A percentile compares a stretch with the other conserved stretches of the same genome.
Conservation (phyloP, 768 basidiomycete species). For the Mycena capillaripes region DNA sequence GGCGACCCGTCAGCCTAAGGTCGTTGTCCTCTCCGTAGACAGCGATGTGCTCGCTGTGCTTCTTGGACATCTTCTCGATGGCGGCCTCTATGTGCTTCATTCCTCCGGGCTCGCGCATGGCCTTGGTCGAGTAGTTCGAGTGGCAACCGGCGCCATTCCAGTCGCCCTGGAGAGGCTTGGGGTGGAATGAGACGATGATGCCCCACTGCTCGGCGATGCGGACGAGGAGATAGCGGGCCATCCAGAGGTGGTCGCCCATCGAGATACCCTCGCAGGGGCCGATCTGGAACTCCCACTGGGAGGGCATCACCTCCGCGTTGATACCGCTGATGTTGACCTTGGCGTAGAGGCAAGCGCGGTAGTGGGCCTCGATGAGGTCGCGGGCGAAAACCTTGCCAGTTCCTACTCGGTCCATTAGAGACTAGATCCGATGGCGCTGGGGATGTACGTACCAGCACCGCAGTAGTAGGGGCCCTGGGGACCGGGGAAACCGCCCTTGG, state of each 20-base stretch:
- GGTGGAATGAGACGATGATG: slow-evolving; percentile 99
- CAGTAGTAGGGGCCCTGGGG: slow-evolving; percentile 99
- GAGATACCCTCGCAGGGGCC: slow-evolving; percentile 98
- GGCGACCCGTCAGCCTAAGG: slow-evolving; percentile 92
- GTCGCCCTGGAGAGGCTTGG: slow-evolving; percentile 96
- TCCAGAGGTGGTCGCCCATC: slow-evolving; percentile 99
- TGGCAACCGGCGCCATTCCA: slow-evolving; percentile 99
- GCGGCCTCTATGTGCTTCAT: slow-evolving; percentile 93
- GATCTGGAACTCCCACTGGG: slow-evolving; percentile 99
- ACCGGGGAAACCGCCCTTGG: slow-evolving; percentile 99
- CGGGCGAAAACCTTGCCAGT: slow-evolving; percentile 98
- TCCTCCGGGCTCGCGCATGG: slow-evolving; percentile 95
- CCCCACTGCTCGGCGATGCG: slow-evolving; percentile 99
- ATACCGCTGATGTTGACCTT: slow-evolving; percentile 99
- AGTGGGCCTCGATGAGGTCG: slow-evolving; percentile 99
- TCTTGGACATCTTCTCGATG: slow-evolving; percentile 92
- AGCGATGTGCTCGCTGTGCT: slow-evolving; percentile 95
- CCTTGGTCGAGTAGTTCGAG: slow-evolving; percentile 96
- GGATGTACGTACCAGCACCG: slow-evolving; percentile 84
- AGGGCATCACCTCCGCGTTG: slow-evolving; percentile 99
- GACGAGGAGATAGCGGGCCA: slow-evolving; percentile 96
- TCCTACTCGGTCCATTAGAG: slow-evolving; percentile 61
- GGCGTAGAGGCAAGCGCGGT: slow-evolving; percentile 94
- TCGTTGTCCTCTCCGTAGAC: slow-evolving; percentile 99
- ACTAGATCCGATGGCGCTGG: slow-evolving; percentile 33